These are phyloP conservation scores for Martiniozyma asiatica DNA, from an alignment of 1,139 yeast species.

Conservation along the genomic window DNA sequence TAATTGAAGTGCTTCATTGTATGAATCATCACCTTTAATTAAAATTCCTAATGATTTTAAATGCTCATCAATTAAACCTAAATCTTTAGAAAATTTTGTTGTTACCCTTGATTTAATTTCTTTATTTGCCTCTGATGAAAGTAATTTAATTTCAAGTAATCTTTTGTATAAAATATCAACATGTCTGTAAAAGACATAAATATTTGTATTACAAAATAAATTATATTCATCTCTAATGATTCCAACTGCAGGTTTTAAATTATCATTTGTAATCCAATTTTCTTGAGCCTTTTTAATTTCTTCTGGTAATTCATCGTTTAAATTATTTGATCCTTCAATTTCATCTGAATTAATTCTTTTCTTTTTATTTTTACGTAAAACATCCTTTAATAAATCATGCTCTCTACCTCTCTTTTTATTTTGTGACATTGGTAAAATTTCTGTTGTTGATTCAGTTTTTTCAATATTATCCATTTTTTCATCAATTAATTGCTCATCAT, in stretches of 20 bases:
- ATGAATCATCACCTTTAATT: slow-evolving; percentile 61
- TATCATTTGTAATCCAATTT: slow-evolving; percentile 40
- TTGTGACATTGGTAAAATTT: slow-evolving; percentile 18
- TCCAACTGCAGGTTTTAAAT: slow-evolving; percentile 16
- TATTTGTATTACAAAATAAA: slow-evolving; percentile 81
- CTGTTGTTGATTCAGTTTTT: slow-evolving; percentile 8
- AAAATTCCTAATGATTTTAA: slow-evolving; percentile 70
- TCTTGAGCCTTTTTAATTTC: slow-evolving; percentile 51
- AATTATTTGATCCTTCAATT: slow-evolving; percentile 11
- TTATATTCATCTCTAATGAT: slow-evolving; percentile 42
- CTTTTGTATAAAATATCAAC: slow-evolving; percentile 74
- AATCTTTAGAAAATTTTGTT: slow-evolving; percentile 81
- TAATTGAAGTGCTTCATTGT: slow-evolving; percentile 60
- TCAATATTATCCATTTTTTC: slow-evolving; percentile 15
- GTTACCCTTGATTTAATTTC: slow-evolving; percentile 56
- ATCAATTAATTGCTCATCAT: slow-evolving; percentile 1
- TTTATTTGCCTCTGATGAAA: slow-evolving; percentile 53
- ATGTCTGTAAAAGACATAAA: slow-evolving; percentile 84
- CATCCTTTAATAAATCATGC: slow-evolving; percentile 65
- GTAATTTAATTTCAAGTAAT: slow-evolving; percentile 58
- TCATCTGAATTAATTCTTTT: slow-evolving; percentile 24
- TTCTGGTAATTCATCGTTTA: slow-evolving; percentile 15
- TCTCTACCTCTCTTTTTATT: slow-evolving; percentile 27
- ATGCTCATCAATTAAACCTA: slow-evolving; percentile 72
- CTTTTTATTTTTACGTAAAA: slow-evolving; percentile 49